phyloP scores from a whole-genome alignment of 202 grass and related monocot genomes.

The Setaria viridis region DNA sequence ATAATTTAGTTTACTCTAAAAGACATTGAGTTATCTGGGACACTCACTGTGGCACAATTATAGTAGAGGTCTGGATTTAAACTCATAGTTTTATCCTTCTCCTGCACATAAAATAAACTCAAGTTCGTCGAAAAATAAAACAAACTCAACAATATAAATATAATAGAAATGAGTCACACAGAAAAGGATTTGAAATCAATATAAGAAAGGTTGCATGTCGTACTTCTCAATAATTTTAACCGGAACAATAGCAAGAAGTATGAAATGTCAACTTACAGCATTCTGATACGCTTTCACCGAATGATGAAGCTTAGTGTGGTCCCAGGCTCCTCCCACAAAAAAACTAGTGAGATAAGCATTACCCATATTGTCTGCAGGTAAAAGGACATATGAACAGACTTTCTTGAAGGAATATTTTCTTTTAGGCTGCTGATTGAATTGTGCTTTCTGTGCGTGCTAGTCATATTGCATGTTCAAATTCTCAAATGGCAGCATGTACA shows the following conservation, averaged over 20 bases:
- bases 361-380: constrained; percentile 85
- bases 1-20: constrained; percentile 36
- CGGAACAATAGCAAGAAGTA: constrained; percentile 25
- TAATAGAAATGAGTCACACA: constrained; percentile 30
- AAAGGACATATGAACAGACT: constrained; percentile 19
- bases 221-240: constrained; percentile 23
- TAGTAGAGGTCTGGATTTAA: constrained; percentile 90
- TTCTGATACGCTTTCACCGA: constrained; percentile 99
- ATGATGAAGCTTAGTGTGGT: constrained; percentile 79
- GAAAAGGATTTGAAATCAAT: constrained; percentile 41
- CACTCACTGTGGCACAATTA: constrained; percentile 89
- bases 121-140: constrained; percentile 29
- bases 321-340: constrained; percentile 83
- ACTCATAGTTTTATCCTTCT: constrained; percentile 86
- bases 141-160: constrained; percentile 32
- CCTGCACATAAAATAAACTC: constrained; percentile 60
- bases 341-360: constrained; percentile 98
- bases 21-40: constrained; percentile 7
- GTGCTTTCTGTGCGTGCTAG: neutral
- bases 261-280: constrained; percentile 76
- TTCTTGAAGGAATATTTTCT: constrained; percentile 11
- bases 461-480: neutral
- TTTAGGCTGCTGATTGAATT: constrained; percentile 3
- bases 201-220: neutral
- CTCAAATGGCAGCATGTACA: neutral